phyloP scores from a whole-genome alignment of 2,329 filamentous ascomycete genomes.

The Talaromyces sp. region DNA sequence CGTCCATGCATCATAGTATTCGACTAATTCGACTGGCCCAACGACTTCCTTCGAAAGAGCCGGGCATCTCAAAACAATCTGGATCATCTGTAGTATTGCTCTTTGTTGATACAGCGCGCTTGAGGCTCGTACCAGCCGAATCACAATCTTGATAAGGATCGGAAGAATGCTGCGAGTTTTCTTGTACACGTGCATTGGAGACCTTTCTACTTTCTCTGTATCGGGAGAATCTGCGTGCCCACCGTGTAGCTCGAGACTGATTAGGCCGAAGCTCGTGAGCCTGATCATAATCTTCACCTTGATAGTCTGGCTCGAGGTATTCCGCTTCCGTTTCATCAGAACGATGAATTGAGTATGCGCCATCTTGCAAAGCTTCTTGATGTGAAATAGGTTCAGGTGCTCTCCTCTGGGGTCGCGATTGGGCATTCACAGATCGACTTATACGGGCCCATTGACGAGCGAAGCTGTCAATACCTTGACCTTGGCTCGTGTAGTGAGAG shows the following conservation, averaged over 20 bases:
- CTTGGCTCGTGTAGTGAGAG: conserved; percentile 1
- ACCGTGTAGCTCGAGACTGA: conserved; percentile 13
- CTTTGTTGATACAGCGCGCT: conserved; percentile 19
- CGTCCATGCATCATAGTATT: conserved; percentile 15
- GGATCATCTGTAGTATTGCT: conserved; percentile 26
- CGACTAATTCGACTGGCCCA: conserved; percentile 27
- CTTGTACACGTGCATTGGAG: conserved; percentile 9
- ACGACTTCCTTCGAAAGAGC: conserved; percentile 27
- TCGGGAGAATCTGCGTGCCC: conserved; percentile 17
- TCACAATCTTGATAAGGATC: conserved; percentile 13
- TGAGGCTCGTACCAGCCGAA: conserved; percentile 9
- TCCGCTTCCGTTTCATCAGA: conserved; percentile 4
- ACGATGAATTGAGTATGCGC: background rate
- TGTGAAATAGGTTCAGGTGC: background rate
- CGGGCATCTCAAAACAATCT: conserved; percentile 30
- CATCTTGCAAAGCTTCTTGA: background rate
- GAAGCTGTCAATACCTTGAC: background rate
- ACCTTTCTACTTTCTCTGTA: conserved; percentile 12
- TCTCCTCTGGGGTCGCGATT: background rate
- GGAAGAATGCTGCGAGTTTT: conserved; percentile 13
- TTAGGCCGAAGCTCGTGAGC: conserved; percentile 8
- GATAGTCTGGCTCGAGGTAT: conserved; percentile 4
- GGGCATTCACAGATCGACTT: conserved; percentile 5
- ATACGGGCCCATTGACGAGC: conserved; percentile 3
- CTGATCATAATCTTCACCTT: conserved; percentile 3